Conservation (phyloP, 2,329 filamentous ascomycete species). For the Cladosporium cucumerinum region DNA sequence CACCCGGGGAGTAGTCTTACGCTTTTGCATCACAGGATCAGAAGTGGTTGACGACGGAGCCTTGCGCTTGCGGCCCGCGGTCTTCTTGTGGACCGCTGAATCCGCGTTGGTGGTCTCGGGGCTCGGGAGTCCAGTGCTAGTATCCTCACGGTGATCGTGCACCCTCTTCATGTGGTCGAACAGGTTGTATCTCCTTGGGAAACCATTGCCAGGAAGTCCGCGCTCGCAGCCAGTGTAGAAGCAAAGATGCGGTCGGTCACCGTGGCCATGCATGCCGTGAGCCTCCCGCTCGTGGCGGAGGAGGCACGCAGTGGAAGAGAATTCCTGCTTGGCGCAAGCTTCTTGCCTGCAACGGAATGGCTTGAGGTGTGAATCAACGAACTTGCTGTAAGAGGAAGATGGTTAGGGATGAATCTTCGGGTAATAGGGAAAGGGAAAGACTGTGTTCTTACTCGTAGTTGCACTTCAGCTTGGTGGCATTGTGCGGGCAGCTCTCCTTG, state of each 20-base stretch:
- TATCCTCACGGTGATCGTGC: conserved; percentile 57
- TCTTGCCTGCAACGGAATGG: conserved; percentile 90
- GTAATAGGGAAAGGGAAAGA: neutral
- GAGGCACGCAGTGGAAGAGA: conserved; percentile 92
- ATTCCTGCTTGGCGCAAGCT: conserved; percentile 78
- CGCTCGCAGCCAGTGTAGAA: conserved; percentile 84
- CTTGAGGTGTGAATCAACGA: conserved; percentile 93
- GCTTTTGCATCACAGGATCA: conserved; percentile 23
- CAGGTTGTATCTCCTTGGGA: conserved; percentile 92
- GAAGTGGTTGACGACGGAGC: conserved; percentile 21
- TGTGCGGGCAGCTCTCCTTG: conserved; percentile 74
- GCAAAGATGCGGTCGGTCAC: conserved; percentile 88
- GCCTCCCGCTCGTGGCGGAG: conserved; percentile 94
- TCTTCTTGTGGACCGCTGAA: conserved; percentile 21
- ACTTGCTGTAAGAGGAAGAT: conserved; percentile 65
- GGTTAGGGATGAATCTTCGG: conserved; percentile 13
- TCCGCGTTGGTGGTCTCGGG: conserved; percentile 13
- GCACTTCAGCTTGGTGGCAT: conserved; percentile 94
- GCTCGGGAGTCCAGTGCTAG: conserved; percentile 13
- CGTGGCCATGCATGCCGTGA: conserved; percentile 92
- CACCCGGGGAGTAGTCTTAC: conserved; percentile 7
- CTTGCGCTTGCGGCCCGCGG: conserved; percentile 30
- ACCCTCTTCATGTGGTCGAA: conserved; percentile 97
- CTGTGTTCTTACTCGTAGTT: conserved; percentile 81
- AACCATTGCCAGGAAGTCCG: conserved; percentile 76